Evolutionary conservation across 495 filamentous ascomycete species (phyloP).

Genomic region (Penicillium odoratum): DNA sequence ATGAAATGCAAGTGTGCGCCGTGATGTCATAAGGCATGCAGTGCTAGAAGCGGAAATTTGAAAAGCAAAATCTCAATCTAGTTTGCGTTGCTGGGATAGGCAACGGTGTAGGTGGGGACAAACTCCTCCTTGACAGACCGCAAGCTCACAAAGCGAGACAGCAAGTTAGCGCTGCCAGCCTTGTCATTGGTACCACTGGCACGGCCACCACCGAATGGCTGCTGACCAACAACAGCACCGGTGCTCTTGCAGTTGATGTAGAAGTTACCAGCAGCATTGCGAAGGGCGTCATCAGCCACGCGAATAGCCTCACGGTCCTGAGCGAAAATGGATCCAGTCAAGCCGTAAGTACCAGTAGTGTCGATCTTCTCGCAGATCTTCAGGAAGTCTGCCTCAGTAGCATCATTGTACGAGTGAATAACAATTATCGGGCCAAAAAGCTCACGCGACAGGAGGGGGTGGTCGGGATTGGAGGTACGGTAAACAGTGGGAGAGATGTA

Average conservation of each 20-base stretch:
- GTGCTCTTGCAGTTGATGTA: conserved; percentile 95
- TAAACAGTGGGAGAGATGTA: conserved; percentile 70
- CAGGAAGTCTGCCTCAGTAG: conserved; percentile 47
- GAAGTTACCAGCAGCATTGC: conserved; percentile 82
- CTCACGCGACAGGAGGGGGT: conserved; percentile 61
- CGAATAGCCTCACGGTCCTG: conserved; percentile 66
- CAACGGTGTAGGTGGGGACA: conserved; percentile 62
- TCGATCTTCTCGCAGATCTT: conserved; percentile 61
- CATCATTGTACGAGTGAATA: conserved; percentile 60
- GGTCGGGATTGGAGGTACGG: conserved; percentile 61
- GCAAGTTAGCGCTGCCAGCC: conserved; percentile 73
- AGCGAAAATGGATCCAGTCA: conserved; percentile 80
- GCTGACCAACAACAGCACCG: conserved; percentile 88
- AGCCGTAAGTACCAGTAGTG: conserved; percentile 68
- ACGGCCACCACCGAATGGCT: conserved; percentile 84
- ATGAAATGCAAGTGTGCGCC: conserved; percentile 30
- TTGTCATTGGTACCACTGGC: conserved; percentile 93
- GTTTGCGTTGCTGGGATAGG: conserved; percentile 75
- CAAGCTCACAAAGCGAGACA: conserved; percentile 78
- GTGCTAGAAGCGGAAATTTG: conserved; percentile 1
- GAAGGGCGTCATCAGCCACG: conserved; percentile 69
- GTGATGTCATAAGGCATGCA: conserved; percentile 28
- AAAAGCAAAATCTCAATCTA: conserved; percentile 4
- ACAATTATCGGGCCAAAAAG: conserved; percentile 65
- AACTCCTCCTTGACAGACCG: conserved; percentile 94